phyloP scores from a whole-genome alignment of 2,329 filamentous ascomycete genomes.

The Pseudocercospora ulei region DNA sequence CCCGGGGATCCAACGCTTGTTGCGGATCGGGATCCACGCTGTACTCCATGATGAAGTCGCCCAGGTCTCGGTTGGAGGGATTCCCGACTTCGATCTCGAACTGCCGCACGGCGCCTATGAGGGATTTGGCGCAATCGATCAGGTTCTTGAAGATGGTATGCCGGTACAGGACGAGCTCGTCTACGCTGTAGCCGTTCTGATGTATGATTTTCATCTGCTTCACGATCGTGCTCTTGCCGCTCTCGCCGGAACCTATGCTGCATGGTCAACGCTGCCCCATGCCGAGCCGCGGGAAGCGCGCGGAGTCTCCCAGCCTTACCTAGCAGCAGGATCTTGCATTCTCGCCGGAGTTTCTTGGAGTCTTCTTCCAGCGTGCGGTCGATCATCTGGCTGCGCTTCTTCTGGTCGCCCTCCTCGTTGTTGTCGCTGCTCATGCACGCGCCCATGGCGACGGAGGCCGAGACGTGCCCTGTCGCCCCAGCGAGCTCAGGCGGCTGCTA shows the following conservation, averaged over 20 bases:
- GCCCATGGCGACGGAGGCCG: conserved; percentile 55
- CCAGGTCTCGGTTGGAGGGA: conserved; percentile 61
- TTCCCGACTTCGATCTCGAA: conserved; percentile 73
- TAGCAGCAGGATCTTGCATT: conserved; percentile 96
- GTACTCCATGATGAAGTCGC: conserved; percentile 76
- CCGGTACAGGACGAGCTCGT: conserved; percentile 87
- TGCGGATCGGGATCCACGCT: conserved; percentile 84
- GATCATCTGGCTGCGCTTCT: conserved; percentile 93
- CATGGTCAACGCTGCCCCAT: conserved; percentile 16
- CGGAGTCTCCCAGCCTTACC: conserved; percentile 49
- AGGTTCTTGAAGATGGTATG: conserved; percentile 98
- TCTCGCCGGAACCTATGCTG: conserved; percentile 78
- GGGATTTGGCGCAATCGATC: conserved; percentile 87
- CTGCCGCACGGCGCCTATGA: conserved; percentile 83
- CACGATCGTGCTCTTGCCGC: conserved; percentile 97
- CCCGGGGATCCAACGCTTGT: conserved; percentile 66
- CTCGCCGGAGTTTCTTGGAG: conserved; percentile 78
- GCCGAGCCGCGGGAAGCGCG: background rate
- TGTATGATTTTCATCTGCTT: conserved; percentile 99
- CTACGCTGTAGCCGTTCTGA: conserved; percentile 89
- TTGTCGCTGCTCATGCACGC: conserved; percentile 85
- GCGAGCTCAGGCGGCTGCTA: conserved; percentile 25
- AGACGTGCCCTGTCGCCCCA: conserved; percentile 23
- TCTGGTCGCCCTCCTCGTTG: conserved; percentile 74
- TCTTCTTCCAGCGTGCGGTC: conserved; percentile 91